Evolutionary conservation across 2,329 filamentous ascomycete genomes (phyloP).

Genomic region (Saccharata proteae): DNA sequence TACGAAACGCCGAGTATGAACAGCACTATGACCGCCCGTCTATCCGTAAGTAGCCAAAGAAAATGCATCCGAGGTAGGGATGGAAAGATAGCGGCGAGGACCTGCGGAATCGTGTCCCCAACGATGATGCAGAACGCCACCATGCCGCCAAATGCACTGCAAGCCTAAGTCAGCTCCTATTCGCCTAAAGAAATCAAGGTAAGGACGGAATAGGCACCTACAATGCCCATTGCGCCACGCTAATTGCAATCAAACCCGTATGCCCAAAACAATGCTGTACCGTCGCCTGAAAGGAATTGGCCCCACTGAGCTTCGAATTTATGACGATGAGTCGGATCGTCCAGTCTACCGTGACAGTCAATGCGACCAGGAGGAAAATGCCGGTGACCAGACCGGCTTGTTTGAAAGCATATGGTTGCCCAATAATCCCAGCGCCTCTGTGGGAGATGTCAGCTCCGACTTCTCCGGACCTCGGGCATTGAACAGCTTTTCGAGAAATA

Average conservation of each 20-base stretch:
- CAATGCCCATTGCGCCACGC: constrained; percentile 91
- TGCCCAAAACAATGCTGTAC: constrained; percentile 92
- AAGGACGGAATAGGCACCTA: constrained; percentile 19
- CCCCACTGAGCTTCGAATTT: constrained; percentile 92
- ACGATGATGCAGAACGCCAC: constrained; percentile 96
- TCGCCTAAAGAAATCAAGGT: too few species aligned
- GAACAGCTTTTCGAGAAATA: constrained; percentile 1
- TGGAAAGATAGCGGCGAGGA: constrained; percentile 72
- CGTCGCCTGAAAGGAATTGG: constrained; percentile 88
- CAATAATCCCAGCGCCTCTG: constrained; percentile 54
- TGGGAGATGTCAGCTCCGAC: constrained; percentile 5
- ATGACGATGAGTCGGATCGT: constrained; percentile 94
- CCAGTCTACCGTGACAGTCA: constrained; percentile 90
- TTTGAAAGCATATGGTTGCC: constrained; percentile 87
- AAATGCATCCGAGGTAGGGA: constrained; percentile 60
- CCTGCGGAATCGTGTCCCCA: constrained; percentile 89
- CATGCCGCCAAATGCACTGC: constrained; percentile 88
- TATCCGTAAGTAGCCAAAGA: constrained; percentile 68
- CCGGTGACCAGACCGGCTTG: constrained; percentile 82
- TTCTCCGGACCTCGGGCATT: too few species aligned
- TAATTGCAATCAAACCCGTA: constrained; percentile 78
- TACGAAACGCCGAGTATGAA: constrained; percentile 80
- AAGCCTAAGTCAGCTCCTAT: constrained; percentile 13
- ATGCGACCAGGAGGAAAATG: constrained; percentile 58
- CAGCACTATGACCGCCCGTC: constrained; percentile 74